These are phyloP conservation scores for Candolleomyces aberdarensis DNA, from an alignment of 768 basidiomycete genomes.

Conservation along the genomic window DNA sequence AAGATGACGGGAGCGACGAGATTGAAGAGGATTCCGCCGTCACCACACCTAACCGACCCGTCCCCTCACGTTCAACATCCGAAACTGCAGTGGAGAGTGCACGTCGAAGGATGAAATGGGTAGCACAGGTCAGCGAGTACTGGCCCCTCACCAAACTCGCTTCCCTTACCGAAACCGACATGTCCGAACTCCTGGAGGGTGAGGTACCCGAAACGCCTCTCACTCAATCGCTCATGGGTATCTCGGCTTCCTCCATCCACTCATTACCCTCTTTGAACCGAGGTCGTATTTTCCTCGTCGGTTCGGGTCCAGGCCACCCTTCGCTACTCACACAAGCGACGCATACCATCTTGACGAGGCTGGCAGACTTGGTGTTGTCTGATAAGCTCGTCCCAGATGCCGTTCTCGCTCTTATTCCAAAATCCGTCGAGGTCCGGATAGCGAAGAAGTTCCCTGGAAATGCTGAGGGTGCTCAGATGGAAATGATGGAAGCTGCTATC, in stretches of 20 bases:
- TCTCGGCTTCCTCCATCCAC: constrained; percentile 20
- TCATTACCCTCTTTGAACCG: constrained; percentile 31
- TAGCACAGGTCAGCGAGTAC: constrained; percentile 95
- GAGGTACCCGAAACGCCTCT: constrained; percentile 16
- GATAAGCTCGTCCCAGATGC: constrained; percentile 95
- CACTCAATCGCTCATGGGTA: constrained; percentile 11
- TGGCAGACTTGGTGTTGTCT: constrained; percentile 85
- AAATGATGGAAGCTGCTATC: constrained; percentile 91
- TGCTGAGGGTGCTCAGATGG: constrained; percentile 89
- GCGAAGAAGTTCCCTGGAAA: constrained; percentile 98
- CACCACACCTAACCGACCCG: constrained; percentile 67
- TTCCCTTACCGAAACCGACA: constrained; percentile 60
- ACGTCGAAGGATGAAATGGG: constrained; percentile 82
- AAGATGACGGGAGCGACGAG: constrained; percentile 37
- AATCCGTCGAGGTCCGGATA: constrained; percentile 70
- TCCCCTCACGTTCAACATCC: constrained; percentile 43
- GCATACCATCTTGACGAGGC: constrained; percentile 70
- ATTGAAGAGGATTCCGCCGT: constrained; percentile 51
- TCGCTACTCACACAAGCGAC: constrained; percentile 88
- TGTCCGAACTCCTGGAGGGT: constrained; percentile 59
- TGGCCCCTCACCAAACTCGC: constrained; percentile 84
- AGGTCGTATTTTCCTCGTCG: constrained; percentile 86
- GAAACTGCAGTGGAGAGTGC: constrained; percentile 45
- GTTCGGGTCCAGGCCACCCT: constrained; percentile 95
- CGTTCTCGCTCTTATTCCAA: constrained; percentile 82